Evolutionary conservation across 331 rosid genomes (phyloP).

Genomic region (Malus hybrid): DNA sequence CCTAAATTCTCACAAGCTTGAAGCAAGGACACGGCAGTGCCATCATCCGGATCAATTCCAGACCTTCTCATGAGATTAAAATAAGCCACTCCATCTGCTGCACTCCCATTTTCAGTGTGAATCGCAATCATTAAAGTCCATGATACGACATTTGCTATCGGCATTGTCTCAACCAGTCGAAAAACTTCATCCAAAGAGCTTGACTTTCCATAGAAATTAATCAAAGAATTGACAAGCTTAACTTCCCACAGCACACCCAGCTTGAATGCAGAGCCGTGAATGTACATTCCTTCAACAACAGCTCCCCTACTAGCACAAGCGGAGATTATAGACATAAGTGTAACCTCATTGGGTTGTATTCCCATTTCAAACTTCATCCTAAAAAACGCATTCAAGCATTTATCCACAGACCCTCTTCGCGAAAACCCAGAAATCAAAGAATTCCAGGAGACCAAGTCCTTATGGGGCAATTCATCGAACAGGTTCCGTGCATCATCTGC

Average conservation of each 20-base stretch:
- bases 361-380: constrained; percentile 33
- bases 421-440: constrained; percentile 46
- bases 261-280: constrained; percentile 6
- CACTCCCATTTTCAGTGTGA: background rate
- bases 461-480: constrained; percentile 44
- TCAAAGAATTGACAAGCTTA: constrained; percentile 14
- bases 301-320: constrained; percentile 10
- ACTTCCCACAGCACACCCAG: constrained; percentile 14
- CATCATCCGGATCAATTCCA: constrained; percentile 36
- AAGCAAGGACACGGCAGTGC: constrained; percentile 36
- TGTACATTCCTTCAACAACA: constrained; percentile 9
- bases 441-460: constrained; percentile 56
- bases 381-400: constrained; percentile 12
- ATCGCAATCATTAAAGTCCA: constrained; percentile 10
- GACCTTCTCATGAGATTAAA: constrained; percentile 21
- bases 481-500: constrained; percentile 22
- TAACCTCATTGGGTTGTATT: constrained; percentile 35
- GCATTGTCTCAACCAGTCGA: constrained; percentile 7
- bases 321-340: background rate
- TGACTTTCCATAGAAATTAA: constrained; percentile 8
- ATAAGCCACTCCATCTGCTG: background rate
- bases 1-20: constrained; percentile 43
- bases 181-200: constrained; percentile 1
- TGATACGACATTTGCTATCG: constrained; percentile 6
- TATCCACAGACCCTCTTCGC: constrained; percentile 12